Evolutionary conservation across 495 filamentous ascomycete species (phyloP).

Genomic region (Penicillium coffeae): DNA sequence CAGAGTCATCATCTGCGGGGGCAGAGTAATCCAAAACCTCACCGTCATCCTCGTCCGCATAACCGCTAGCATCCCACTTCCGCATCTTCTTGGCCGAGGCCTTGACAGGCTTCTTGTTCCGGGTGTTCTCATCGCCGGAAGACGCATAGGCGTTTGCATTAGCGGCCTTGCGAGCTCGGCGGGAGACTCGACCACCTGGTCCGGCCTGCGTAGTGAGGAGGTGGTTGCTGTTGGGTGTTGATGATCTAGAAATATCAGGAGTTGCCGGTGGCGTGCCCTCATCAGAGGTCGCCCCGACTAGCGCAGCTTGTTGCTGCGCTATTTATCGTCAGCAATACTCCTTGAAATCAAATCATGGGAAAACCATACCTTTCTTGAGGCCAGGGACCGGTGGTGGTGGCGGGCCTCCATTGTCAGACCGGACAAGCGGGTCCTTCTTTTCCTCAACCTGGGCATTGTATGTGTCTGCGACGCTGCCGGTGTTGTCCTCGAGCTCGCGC

Average conservation of each 20-base stretch:
- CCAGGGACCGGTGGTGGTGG: constrained; percentile 55
- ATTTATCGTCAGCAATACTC: constrained; percentile 27
- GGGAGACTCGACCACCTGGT: constrained; percentile 69
- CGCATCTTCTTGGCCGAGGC: constrained; percentile 72
- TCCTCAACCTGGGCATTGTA: constrained; percentile 24
- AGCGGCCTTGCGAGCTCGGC: constrained; percentile 76
- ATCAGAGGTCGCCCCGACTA: constrained; percentile 41
- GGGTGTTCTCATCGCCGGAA: constrained; percentile 74
- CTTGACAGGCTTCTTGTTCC: constrained; percentile 56
- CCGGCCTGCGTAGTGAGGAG: constrained; percentile 68
- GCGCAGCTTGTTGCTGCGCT: constrained; percentile 50
- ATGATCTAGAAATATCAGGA: constrained; percentile 76
- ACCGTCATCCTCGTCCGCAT: constrained; percentile 81
- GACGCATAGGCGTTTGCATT: constrained; percentile 63
- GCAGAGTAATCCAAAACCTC: constrained; percentile 83
- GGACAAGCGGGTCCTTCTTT: constrained; percentile 44
- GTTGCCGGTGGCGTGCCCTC: constrained; percentile 60
- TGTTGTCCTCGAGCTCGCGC: constrained; percentile 68
- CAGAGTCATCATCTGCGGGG: constrained; percentile 46
- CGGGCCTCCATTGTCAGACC: constrained; percentile 47
- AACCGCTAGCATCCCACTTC: constrained; percentile 86
- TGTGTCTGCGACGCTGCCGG: constrained; percentile 32
- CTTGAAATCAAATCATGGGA: constrained; percentile 16
- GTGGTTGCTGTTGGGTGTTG: constrained; percentile 62
- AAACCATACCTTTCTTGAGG: constrained; percentile 43